Evolutionary conservation across 1,284 basidiomycete genomes (phyloP).

Genomic region (Xerocomus nothofagi): DNA sequence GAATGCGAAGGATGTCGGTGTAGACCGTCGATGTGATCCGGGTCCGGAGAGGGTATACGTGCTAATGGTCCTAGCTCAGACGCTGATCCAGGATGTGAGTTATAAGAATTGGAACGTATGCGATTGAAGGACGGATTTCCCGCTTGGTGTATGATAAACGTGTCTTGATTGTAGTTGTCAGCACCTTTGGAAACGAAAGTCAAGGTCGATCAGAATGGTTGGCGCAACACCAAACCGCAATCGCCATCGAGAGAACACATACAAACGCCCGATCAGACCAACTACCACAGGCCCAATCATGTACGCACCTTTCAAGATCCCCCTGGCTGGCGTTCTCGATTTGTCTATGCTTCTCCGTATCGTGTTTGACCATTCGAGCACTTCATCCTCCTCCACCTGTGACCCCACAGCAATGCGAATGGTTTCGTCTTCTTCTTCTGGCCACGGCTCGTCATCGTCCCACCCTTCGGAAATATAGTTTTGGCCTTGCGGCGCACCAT

Average conservation of each 20-base stretch:
- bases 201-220: background rate
- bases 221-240: background rate
- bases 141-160: conserved; percentile 43
- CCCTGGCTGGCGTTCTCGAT: conserved; percentile 67
- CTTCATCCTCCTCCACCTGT: conserved; percentile 53
- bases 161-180: conserved; percentile 59
- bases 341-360: conserved; percentile 66
- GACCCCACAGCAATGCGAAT: conserved; percentile 46
- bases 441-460: conserved; percentile 70
- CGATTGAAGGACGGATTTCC: conserved; percentile 47
- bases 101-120: conserved; percentile 79
- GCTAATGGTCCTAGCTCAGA: conserved; percentile 72
- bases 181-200: conserved; percentile 49
- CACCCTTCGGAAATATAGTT: conserved; percentile 56
- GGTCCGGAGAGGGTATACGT: conserved; percentile 75
- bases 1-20: conserved; percentile 62
- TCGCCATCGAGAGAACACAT: background rate
- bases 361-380: conserved; percentile 73
- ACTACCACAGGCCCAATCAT: background rate
- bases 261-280: conserved; percentile 7
- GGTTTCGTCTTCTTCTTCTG: conserved; percentile 73
- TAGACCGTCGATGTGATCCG: conserved; percentile 84
- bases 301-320: conserved; percentile 86
- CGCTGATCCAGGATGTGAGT: conserved; percentile 51
- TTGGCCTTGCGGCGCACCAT: conserved; percentile 30